A percentile compares a stretch with the other conserved stretches of the same genome.
Evolutionary conservation across 352 stramenopile genomes (phyloP).

Genomic region (Peronospora destructor): DNA sequence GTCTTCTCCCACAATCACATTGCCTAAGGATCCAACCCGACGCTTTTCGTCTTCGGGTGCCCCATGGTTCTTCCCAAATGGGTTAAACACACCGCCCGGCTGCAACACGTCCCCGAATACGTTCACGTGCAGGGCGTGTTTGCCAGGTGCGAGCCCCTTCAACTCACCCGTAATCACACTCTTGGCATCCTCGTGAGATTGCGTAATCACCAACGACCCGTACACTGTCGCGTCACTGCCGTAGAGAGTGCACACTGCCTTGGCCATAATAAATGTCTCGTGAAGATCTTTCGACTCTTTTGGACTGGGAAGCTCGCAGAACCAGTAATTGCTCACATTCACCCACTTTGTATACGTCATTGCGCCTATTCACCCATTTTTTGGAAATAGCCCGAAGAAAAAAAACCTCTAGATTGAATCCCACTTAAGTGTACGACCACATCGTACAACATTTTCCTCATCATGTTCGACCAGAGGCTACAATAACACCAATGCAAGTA

Average conservation of each 20-base stretch:
- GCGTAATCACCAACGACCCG: constrained; percentile 72
- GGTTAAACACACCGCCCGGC: constrained; percentile 94
- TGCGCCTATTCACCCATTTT: background rate
- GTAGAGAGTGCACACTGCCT: constrained; percentile 84
- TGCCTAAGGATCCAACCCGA: constrained; percentile 93
- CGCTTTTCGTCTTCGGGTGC: constrained; percentile 92
- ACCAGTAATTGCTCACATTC: background rate
- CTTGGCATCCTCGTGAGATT: constrained; percentile 85
- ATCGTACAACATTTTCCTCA: too few relatives aligned
- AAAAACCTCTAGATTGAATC: too few relatives aligned
- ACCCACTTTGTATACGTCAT: too few relatives aligned
- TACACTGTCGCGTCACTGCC: constrained; percentile 76
- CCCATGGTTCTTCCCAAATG: constrained; percentile 97
- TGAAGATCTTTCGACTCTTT: too few relatives aligned
- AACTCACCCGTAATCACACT: constrained; percentile 80
- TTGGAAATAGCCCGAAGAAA: background rate
- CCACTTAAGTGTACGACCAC: background rate
- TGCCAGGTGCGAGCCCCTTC: constrained; percentile 73
- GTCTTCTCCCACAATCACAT: constrained; percentile 83
- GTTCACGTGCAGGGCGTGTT: constrained; percentile 94
- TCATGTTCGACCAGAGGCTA: too few relatives aligned
- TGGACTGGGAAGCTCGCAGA: background rate
- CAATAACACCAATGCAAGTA: too few relatives aligned
- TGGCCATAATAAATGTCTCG: constrained; percentile 46
- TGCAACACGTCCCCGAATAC: constrained; percentile 93